Base-by-base conservation (phyloP, 1,139 yeast genomes). In the Magnusiomyces sp. region DNA sequence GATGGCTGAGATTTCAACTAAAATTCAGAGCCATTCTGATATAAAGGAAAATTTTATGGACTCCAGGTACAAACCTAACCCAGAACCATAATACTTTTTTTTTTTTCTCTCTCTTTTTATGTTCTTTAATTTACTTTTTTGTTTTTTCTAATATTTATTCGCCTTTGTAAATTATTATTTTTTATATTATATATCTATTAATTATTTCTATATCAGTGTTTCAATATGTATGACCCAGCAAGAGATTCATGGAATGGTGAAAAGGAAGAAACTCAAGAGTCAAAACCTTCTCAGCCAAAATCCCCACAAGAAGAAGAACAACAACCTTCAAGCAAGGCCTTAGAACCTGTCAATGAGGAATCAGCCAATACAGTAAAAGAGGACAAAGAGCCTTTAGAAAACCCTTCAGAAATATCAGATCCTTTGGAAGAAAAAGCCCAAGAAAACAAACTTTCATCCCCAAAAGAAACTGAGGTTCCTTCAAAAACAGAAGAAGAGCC, bases 211-310 rank as follows among this genome's bases (percentile, higher is more conserved):
- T 5, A 23, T 23, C 7, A 23, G 4, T 6, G 20, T 46, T 40
- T 29, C 20, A 43, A 44, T 33, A 64, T 63, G 67, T 64, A 64
- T 55, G 67, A 64, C 47, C 67, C 67, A 11, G 67, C 66, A 1
- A 49, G 67, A 50, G 67, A 63, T 49, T 54, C 62, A 16, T 63
- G 66, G 65, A 57, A 51, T 11, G 53, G 53, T 9, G 60, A 53
- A 5, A 56, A 53, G 19, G 54, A 51, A 16, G 51, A 50, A 19
- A 37, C 45, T 40, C 43, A 41, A 34, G 46, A 33, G 19, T 29
- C 45, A 27, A 32, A 40, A 40, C 27, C 50, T 31, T 23, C 29
- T 23, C 42, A 43, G 10, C 3, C 45, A 34, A 36, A 37, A 29
- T 27, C 37, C 29, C 23, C 44, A 23, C 17, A 39, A 9, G 43